Evolutionary conservation across 2,329 filamentous ascomycete genomes (phyloP), one percentile per base, ranked within the genome.

Genomic region (Scedosporium apiospermum): DNA sequence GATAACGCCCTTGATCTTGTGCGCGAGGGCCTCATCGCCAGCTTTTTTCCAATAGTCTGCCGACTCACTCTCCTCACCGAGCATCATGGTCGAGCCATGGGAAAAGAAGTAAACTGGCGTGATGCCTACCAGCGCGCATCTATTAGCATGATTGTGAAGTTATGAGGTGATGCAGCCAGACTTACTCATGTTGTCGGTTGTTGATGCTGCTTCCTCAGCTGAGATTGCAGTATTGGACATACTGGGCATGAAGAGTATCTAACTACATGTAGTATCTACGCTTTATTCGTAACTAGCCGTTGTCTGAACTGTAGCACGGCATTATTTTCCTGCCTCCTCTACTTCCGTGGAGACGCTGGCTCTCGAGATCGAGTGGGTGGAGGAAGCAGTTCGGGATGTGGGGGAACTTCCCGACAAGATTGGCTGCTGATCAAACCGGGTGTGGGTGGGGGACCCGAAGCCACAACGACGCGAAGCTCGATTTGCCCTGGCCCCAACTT

Each of bases 61-160:
- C 0, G 84, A 86, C 2, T 75, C 71, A 14, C 81, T 83, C 67
- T 87, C 80, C 68, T 88, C 86, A 42, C 85, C 86, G 14, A 88
- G 74, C 86, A 88, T 89, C 85, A 88, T 88, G 46, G 86, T 88
- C 14, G 85, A 87, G 69, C 87, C 86, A 79, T 89, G 86, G 2
- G 85, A 87, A 72, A 88, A 88, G 73, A 88, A 84, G 69, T 87
- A 82, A 0, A 88, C 83, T 1, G 85, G 85, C 5, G 84, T 80
- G 16, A 16, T 1, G 26, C 30, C 30, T 34, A 9, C 6, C n/a
- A n/a, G n/a, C n/a, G n/a, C n/a, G n/a, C n/a, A n/a, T 12, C 26
- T 18, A 27, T 30, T 58, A 30, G 55, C 30, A 34, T 6, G 6
- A 21, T 58, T n/a, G 6, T 14, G 55, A 30, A 30, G 21, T 12